Percentiles rank a stretch among this genome's conserved stretches.
phyloP scores from a whole-genome alignment of 768 basidiomycete species.

The Boletus vermiculosoides region DNA sequence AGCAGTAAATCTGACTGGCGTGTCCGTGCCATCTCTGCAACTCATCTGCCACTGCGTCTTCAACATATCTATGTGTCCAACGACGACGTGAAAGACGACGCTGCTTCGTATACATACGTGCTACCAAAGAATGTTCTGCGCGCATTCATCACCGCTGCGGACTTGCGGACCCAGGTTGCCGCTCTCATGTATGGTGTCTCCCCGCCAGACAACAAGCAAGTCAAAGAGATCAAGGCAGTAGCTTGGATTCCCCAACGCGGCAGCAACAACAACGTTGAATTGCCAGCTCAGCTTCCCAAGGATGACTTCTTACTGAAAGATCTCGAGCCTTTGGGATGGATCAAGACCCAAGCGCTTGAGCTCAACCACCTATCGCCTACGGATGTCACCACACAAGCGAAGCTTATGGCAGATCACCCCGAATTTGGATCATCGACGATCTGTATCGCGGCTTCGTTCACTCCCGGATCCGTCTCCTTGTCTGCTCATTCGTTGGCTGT shows the following conservation, averaged over 20 bases:
- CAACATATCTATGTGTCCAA: slow-evolving; percentile 99
- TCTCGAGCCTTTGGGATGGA: slow-evolving; percentile 92
- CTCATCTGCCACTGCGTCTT: slow-evolving; percentile 91
- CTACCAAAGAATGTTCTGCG: slow-evolving; percentile 96
- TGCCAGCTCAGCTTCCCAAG: slow-evolving; percentile 85
- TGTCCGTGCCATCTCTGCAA: slow-evolving; percentile 95
- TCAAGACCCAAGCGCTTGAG: slow-evolving; percentile 95
- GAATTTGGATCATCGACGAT: slow-evolving; percentile 95
- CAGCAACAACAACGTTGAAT: slow-evolving; percentile 90
- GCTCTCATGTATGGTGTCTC: slow-evolving; percentile 92
- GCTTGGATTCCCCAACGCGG: slow-evolving; percentile 99
- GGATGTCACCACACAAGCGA: slow-evolving; percentile 92
- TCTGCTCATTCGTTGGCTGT: slow-evolving; percentile 90
- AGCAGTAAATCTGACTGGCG: slow-evolving; percentile 99
- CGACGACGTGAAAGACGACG: slow-evolving; percentile 98
- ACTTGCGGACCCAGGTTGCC: slow-evolving; percentile 94
- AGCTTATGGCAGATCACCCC: slow-evolving; percentile 94
- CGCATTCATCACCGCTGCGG: slow-evolving; percentile 89
- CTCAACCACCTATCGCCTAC: slow-evolving; percentile 88
- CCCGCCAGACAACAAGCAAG: slow-evolving; percentile 94
- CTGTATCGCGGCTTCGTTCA: slow-evolving; percentile 93
- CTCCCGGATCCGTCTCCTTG: slow-evolving; percentile 94
- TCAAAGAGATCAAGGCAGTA: slow-evolving; percentile 97
- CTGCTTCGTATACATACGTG: slow-evolving; percentile 91
- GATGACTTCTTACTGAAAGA: slow-evolving; percentile 96